Base-by-base conservation (phyloP, 1,284 basidiomycete genomes). In the Cystobasidium sp. region DNA sequence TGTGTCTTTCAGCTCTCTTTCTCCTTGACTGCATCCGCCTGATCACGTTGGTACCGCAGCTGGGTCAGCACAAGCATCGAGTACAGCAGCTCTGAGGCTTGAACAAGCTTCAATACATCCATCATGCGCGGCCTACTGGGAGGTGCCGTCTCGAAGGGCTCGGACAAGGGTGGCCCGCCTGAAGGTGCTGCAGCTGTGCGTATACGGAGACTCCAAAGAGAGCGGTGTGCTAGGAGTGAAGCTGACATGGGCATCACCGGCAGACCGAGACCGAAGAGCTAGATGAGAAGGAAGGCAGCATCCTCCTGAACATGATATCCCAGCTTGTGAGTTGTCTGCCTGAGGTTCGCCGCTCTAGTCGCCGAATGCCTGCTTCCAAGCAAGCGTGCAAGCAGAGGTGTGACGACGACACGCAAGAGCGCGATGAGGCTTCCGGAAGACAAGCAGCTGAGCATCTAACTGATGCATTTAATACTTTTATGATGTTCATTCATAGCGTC, bases 321-420 rank as follows among this genome's bases (percentile, higher is more conserved):
- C 92, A 94, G 84, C 88, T 97, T 46, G 88, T 94, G 88, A 84
- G 85, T 43, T 94, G 96, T 56, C 97, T 97, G 94, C 6, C 7
- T 16, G 12, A 6, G 22, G 31, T 18, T 18, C 18, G 20, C 8
- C 59, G 59, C 59, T 43, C 37, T 31, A 31, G 31, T 31, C 59
- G 14, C 44, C n/a, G 56, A 22, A 18, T 20, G 10, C 37, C 22
- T 44, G 59, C 44, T 51, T 47, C 20, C 61, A 31, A n/a, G 59
- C 59, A 47, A 18, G 31, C 31, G 31, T 18, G 37, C 43, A 65
- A 10, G 63, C 18, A n/a, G 18, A 63, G 31, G 43, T 20, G 46
- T 47, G 10, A 12, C 12, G 46, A 49, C 43, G 61, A 16, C 14
- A 31, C 31, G 1, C 47, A 6, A 20, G 47, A 14, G 20, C 20